Evolutionary conservation across 768 basidiomycete genomes (phyloP).

Genomic region (Saitozyma sp.): DNA sequence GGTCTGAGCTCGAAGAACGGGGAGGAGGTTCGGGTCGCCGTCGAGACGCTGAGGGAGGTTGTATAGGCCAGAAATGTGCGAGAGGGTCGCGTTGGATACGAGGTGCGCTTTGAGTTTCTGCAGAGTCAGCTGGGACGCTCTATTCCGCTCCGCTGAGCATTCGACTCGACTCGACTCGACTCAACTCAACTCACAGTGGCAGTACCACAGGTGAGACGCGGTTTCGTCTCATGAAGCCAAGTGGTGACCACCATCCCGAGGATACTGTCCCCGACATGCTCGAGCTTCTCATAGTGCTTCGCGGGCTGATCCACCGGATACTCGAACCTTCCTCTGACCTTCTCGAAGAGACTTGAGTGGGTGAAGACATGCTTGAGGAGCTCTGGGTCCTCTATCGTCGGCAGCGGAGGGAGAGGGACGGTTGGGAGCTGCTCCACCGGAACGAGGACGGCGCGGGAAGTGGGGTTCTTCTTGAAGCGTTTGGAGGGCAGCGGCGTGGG

Average conservation of each 20-base stretch:
- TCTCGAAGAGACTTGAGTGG: constrained; percentile 35
- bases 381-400: constrained; percentile 27
- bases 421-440: constrained; percentile 45
- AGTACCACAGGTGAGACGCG: constrained; percentile 40
- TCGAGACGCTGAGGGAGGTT: constrained; percentile 37
- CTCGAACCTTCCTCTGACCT: constrained; percentile 33
- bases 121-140: not conserved
- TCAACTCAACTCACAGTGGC: constrained; percentile 32
- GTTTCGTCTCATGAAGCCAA: constrained; percentile 45
- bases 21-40: constrained; percentile 29
- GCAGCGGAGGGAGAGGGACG: constrained; percentile 44
- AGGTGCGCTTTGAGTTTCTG: constrained; percentile 50
- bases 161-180: too few species aligned
- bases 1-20: constrained; percentile 24
- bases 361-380: constrained; percentile 40
- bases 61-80: constrained; percentile 46
- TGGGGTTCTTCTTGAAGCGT: constrained; percentile 32
- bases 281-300: constrained; percentile 47
- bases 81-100: constrained; percentile 46
- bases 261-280: constrained; percentile 48
- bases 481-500: constrained; percentile 41
- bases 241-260: constrained; percentile 47
- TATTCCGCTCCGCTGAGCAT: not conserved
- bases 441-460: constrained; percentile 32
- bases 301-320: constrained; percentile 31